Percentiles rank a stretch among this genome's conserved stretches.
Evolutionary conservation across 1,139 yeast species (phyloP).

Genomic region (Debaryomycetaceae sp.): DNA sequence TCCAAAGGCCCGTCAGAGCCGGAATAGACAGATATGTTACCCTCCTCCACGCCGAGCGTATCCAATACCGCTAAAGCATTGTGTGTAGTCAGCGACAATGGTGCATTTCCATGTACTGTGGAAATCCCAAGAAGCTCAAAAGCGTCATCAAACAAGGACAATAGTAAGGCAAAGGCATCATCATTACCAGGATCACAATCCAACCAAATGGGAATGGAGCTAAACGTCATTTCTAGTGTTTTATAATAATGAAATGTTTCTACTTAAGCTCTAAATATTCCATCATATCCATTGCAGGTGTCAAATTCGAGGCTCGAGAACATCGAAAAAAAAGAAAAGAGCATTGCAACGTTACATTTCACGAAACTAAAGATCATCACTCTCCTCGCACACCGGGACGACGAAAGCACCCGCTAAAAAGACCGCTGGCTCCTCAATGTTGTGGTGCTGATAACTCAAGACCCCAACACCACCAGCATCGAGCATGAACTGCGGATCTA

Average conservation of each 20-base stretch:
- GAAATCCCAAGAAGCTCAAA: constrained; percentile 69
- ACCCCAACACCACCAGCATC: constrained; percentile 98
- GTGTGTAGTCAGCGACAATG: constrained; percentile 61
- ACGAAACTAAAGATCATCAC: constrained; percentile 17
- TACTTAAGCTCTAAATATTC: neutral
- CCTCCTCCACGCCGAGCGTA: constrained; percentile 42
- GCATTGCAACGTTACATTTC: constrained; percentile 5
- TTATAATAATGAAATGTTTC: neutral
- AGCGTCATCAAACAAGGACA: constrained; percentile 58
- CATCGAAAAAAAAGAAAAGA: neutral
- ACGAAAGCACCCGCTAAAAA: constrained; percentile 76
- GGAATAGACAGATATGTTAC: constrained; percentile 57
- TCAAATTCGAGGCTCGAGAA: neutral
- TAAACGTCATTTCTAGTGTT: neutral
- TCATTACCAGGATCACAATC: constrained; percentile 95
- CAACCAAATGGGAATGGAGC: constrained; percentile 68
- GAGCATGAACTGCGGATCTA: constrained; percentile 75
- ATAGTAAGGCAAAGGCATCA: constrained; percentile 73
- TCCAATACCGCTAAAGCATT: constrained; percentile 70
- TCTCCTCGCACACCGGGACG: constrained; percentile 57
- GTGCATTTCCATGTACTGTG: constrained; percentile 79
- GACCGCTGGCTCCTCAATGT: constrained; percentile 81
- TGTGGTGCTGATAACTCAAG: constrained; percentile 82
- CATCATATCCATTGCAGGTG: neutral
- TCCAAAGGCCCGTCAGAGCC: constrained; percentile 62